phyloP scores from a whole-genome alignment of 805 yeast genomes.

The Wickerhamomyces ciferrii region DNA sequence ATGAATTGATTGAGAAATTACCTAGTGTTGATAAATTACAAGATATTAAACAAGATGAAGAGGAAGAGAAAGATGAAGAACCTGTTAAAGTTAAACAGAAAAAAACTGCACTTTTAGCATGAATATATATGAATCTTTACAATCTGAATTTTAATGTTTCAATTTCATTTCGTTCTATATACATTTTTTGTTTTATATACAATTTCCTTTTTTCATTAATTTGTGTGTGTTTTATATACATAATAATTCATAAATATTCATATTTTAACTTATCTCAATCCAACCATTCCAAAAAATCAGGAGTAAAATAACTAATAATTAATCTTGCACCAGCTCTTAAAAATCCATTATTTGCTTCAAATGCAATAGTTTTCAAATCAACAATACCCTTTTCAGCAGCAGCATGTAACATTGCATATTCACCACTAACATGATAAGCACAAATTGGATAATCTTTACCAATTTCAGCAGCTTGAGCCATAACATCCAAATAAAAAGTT shows the following conservation, averaged over 20 bases:
- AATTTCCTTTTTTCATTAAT: neutral
- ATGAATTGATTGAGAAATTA: constrained; percentile 5
- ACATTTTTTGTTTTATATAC: neutral
- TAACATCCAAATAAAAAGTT: constrained; percentile 88
- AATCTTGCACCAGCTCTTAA: constrained; percentile 94
- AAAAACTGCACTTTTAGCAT: constrained; percentile 14
- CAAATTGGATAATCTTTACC: constrained; percentile 85
- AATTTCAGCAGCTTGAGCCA: constrained; percentile 80
- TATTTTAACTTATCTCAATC: constrained; percentile 23
- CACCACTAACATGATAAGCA: constrained; percentile 96
- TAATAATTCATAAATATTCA: too few species aligned
- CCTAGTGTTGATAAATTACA: constrained; percentile 19
- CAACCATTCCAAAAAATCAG: constrained; percentile 94
- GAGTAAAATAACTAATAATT: constrained; percentile 89
- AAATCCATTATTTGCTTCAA: constrained; percentile 87
- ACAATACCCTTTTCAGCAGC: constrained; percentile 94
- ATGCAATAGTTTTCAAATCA: constrained; percentile 72
- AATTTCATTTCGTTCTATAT: neutral
- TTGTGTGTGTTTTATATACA: neutral
- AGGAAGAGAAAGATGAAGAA: constrained; percentile 7
- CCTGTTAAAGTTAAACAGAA: constrained; percentile 9
- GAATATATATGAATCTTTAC: neutral
- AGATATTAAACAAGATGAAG: constrained; percentile 11
- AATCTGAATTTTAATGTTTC: neutral
- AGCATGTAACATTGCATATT: constrained; percentile 96